These are phyloP conservation scores for Serendipita sp. DNA, from an alignment of 768 basidiomycete species.

Conservation along the genomic window DNA sequence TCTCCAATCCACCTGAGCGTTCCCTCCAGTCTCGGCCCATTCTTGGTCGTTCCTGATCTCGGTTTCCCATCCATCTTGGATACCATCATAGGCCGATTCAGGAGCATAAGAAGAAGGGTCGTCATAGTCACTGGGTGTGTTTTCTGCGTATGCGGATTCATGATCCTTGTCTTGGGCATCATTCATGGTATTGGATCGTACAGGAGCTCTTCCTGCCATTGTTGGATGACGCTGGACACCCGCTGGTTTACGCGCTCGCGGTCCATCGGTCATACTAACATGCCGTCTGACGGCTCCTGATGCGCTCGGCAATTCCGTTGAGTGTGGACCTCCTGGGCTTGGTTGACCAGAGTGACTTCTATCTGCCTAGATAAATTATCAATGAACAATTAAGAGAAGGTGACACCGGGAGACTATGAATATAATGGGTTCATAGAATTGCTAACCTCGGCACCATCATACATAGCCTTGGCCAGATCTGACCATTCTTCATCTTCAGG, in stretches of 20 bases:
- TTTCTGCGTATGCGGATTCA: not conserved
- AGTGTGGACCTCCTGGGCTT: not conserved
- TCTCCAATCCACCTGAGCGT: not conserved
- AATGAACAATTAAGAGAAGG: not conserved
- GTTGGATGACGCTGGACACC: conserved; percentile 1
- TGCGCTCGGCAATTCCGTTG: not conserved
- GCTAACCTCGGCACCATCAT: conserved; percentile 50
- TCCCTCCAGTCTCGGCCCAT: not conserved
- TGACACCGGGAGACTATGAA: not conserved
- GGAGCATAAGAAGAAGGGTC: conserved; percentile 1
- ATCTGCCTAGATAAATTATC: conserved; percentile 9
- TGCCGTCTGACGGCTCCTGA: not conserved
- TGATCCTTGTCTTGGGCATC: not conserved
- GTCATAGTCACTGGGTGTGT: not conserved
- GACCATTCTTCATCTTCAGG: conserved; percentile 63
- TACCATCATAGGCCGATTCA: not conserved
- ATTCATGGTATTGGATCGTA: not conserved
- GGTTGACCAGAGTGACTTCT: conserved; percentile 13
- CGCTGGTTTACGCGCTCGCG: not conserved
- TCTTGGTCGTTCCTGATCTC: not conserved
- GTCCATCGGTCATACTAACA: conserved; percentile 3
- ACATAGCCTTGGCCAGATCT: conserved; percentile 17
- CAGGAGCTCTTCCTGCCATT: not conserved
- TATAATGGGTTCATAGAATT: not conserved
- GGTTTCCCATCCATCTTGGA: not conserved